Conservation (phyloP, 2,329 filamentous ascomycete species). For the Westerdykella sp. region DNA sequence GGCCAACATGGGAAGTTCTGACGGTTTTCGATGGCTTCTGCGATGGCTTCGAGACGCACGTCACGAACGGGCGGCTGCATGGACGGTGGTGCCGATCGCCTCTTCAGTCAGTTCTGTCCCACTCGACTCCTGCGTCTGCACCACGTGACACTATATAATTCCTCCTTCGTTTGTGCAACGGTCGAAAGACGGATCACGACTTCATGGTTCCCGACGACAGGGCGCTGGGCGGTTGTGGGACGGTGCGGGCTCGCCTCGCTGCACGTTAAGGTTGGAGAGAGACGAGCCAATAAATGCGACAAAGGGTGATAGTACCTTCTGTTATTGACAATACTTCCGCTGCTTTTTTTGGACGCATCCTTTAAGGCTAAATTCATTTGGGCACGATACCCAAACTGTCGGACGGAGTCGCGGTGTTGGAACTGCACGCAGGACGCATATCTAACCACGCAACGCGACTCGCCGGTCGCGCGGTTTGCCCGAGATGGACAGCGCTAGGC, state of each 20-base stretch:
- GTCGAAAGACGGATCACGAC: not conserved
- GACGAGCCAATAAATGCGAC: conserved; percentile 29
- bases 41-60: conserved; percentile 1
- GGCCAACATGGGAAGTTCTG: not conserved
- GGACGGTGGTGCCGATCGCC: conserved; percentile 2
- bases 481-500: too few species aligned
- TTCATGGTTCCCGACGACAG: conserved; percentile 11
- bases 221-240: conserved; percentile 13
- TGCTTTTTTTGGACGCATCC: conserved; percentile 28
- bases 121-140: not conserved
- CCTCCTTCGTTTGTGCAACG: not conserved
- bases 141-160: too few species aligned
- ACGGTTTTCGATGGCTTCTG: not conserved
- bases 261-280: conserved; percentile 17
- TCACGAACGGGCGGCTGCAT: conserved; percentile 2
- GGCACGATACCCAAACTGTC: conserved; percentile 13
- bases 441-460: conserved; percentile 2
- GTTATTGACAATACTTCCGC: conserved; percentile 32
- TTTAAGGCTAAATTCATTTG: conserved; percentile 25
- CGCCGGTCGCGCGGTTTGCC: conserved; percentile 10
- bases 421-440: not conserved
- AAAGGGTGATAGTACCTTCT: conserved; percentile 21
- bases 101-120: conserved; percentile 3
- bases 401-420: conserved; percentile 13
- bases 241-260: conserved; percentile 15